Evolutionary conservation across 345 rosid species (phyloP), one percentile per base, ranked within the genome.

Genomic region (Brassica cretica): DNA sequence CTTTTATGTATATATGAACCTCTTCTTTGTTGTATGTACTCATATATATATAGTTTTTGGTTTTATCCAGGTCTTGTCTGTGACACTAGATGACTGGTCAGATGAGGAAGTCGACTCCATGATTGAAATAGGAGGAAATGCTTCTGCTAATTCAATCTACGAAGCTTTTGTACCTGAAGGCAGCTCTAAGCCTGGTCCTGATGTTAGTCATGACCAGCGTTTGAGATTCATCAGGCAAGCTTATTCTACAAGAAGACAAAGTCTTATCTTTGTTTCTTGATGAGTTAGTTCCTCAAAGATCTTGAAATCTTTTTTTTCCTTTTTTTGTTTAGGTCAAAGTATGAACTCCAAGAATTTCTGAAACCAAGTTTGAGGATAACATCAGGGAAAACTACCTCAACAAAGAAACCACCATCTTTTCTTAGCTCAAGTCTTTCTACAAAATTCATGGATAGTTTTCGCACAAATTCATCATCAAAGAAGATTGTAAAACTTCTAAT

Each of bases 261-360:
- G 11, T 61, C 5, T 12, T 66, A 11, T 55, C 1, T 11, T 10
- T 72, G 72, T 53, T 25, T 53, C 19, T 53, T 55, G 3, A n/a
- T 19, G 65, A 66, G 44, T 70, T 33, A 14, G 3, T 8, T 71
- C 11, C 56, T 51, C 77, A 64, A 46, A 46, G 18, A 18, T 14
- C 69, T 84, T 68, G 77, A 76, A 68, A 27, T 27, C 29, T 4
- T 27, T 27, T 27, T 27, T 27, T 21, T 56, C 65, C 64, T 73
- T 72, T 11, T 76, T 66, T 76, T 73, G n/a, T 76, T 68, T 59
- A 95, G 98, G 86, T 89, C 98, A 18, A 95, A 95, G 82, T 95
- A 95, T 79, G 98, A 93, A 88, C 87, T 75, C 70, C 98, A 95
- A 88, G 93, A 91, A 83, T 95, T 95, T 84, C 71, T 93, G 84